Base-by-base conservation (phyloP, 176 grass and related monocot species). In the Pharus latifolius region DNA sequence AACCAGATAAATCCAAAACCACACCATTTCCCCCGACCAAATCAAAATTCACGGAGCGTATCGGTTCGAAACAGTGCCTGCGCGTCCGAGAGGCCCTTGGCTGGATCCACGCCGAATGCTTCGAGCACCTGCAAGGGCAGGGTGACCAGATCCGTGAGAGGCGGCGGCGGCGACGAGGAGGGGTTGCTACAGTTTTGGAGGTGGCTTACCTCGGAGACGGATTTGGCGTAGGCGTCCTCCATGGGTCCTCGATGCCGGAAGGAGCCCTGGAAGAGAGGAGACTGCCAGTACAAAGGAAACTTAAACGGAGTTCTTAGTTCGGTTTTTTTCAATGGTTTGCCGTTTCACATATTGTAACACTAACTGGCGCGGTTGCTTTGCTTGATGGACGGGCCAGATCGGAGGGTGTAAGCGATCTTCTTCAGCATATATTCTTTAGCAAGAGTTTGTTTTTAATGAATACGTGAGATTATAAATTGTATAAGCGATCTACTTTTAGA, bases 181-280 rank as follows among this genome's bases (percentile, higher is more conserved):
- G n/a, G 47, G 22, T n/a, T n/a, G 13, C 0, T 19, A 1, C 37
- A 18, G 56, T 43, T 3, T 6, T 63, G n/a, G 20, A 33, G 38
- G 44, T n/a, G 32, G 20, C 6, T 84, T 89, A 97, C 94, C 94
- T 97, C 86, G 23, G 75, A 25, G 75, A 75, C 78, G 75, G 94
- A 97, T 70, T 92, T 97, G 56, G 94, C 86, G 47, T 90, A 90
- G 70, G 94, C 86, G 81, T 90, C 85, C 65, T 97, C 87, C 94
- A 97, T 97, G 55, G 74, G 24, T 24, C 79, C 47, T 51, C 61
- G 44, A 15, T 59, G 60, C 60, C 63, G 62, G 35, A 38, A 9
- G 9, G 35, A 38, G 35, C 35, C 8, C 8, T 38, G 35, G 35
- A 38, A 38, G 35, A 38, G 35, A n/a, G n/a, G n/a, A n/a, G n/a